Percentiles rank a stretch among this genome's conserved stretches.
Evolutionary conservation across 306 rosid genomes (phyloP).

Genomic region (Pterocarpus santalinus): DNA sequence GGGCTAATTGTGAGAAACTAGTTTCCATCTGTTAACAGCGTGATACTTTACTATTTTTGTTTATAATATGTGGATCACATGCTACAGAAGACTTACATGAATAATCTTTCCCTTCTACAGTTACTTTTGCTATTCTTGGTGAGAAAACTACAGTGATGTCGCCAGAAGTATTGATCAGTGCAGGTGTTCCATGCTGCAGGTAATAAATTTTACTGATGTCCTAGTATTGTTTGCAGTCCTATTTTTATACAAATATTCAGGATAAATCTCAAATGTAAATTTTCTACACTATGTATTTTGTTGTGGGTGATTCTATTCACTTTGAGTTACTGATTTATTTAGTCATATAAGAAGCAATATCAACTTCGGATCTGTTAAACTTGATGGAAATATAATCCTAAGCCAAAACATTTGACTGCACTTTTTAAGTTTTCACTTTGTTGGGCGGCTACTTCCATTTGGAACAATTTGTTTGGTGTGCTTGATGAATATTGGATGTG

Average conservation of each 20-base stretch:
- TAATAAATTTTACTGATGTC: constrained; percentile 45
- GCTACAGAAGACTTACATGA: constrained; percentile 28
- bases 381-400: constrained; percentile 18
- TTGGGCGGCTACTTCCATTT: neutral
- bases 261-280: constrained; percentile 3
- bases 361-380: neutral
- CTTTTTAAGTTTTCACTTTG: neutral
- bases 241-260: neutral
- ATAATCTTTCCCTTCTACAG: constrained; percentile 61
- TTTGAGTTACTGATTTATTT: constrained; percentile 31
- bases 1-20: constrained; percentile 12
- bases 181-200: constrained; percentile 99
- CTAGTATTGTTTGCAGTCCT: constrained; percentile 41
- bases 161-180: constrained; percentile 84
- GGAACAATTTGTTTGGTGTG: constrained; percentile 4
- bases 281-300: constrained; percentile 18
- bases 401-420: neutral
- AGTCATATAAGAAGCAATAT: neutral
- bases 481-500: neutral
- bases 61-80: constrained; percentile 32
- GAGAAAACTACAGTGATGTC: constrained; percentile 98
- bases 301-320: constrained; percentile 35
- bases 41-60: constrained; percentile 25
- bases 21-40: constrained; percentile 27
- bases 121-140: constrained; percentile 92